Evolutionary conservation across 2,329 filamentous ascomycete species (phyloP).

Genomic region (Allantophomopsis cytisporea): DNA sequence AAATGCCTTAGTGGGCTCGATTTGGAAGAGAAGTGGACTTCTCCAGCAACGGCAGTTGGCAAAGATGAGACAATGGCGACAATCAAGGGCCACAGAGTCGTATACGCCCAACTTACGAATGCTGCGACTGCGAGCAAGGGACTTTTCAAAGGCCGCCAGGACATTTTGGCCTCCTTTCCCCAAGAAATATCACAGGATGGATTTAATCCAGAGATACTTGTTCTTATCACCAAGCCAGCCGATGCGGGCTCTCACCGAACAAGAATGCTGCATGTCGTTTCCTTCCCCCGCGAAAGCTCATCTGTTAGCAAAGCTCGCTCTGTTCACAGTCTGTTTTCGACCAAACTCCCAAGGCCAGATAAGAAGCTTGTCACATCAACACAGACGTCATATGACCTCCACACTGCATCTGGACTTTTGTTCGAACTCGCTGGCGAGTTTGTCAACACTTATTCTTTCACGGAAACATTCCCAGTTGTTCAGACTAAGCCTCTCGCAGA

Average conservation of each 20-base stretch:
- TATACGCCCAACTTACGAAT: conserved; percentile 18
- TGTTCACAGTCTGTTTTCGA: conserved; percentile 14
- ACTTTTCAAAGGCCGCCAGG: conserved; percentile 33
- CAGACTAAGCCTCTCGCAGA: conserved; percentile 37
- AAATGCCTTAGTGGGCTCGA: conserved; percentile 44
- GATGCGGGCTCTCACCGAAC: conserved; percentile 2
- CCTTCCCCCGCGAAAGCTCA: conserved; percentile 8
- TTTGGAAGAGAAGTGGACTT: conserved; percentile 32
- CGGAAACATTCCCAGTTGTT: conserved; percentile 44
- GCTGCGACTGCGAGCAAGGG: conserved; percentile 17
- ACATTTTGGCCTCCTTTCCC: conserved; percentile 36
- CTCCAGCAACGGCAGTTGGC: conserved; percentile 19
- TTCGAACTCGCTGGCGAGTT: conserved; percentile 40
- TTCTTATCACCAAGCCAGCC: conserved; percentile 23
- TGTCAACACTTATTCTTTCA: conserved; percentile 51
- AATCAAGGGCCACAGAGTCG: conserved; percentile 17
- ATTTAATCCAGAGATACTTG: conserved; percentile 37
- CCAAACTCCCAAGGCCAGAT: conserved; percentile 5
- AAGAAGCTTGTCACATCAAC: background rate
- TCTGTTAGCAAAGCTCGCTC: conserved; percentile 7
- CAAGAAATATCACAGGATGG: conserved; percentile 28
- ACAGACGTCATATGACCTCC: conserved; percentile 33
- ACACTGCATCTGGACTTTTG: conserved; percentile 49
- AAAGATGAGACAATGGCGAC: conserved; percentile 19
- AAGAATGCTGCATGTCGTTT: conserved; percentile 16